Percentiles rank a stretch among this genome's conserved stretches.
These are phyloP conservation scores for Skeletonema tropicum DNA, from an alignment of 108 stramenopile genomes.

Conservation along the genomic window DNA sequence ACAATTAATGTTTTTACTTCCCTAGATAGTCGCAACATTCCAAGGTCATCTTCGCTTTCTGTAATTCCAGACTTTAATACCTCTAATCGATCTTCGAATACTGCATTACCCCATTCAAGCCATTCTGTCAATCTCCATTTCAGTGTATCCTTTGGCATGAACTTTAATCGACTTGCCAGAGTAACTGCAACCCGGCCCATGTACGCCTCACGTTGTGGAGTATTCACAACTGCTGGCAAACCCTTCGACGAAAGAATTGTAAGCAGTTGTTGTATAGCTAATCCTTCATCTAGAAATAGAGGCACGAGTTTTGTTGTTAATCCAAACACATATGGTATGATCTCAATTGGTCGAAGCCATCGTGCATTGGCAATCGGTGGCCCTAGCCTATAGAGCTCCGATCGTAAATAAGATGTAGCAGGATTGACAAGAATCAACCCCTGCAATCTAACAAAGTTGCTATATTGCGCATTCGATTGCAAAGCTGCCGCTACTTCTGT, in stretches of 20 bases:
- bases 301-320: slow-evolving; percentile 63
- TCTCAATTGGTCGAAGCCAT: slow-evolving; percentile 19
- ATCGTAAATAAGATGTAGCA: slow-evolving; percentile 83
- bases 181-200: slow-evolving; percentile 85
- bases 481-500: slow-evolving; percentile 65
- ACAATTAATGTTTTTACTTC: slow-evolving; percentile 69
- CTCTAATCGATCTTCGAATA: slow-evolving; percentile 44
- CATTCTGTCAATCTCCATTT: slow-evolving; percentile 77
- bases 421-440: slow-evolving; percentile 86
- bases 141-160: slow-evolving; percentile 80
- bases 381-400: slow-evolving; percentile 64
- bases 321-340: slow-evolving; percentile 57
- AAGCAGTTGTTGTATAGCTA: slow-evolving; percentile 63
- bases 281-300: slow-evolving; percentile 73
- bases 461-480: slow-evolving; percentile 14
- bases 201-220: slow-evolving; percentile 76
- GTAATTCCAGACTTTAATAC: slow-evolving; percentile 12
- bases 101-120: slow-evolving; percentile 63
- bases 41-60: slow-evolving; percentile 11
- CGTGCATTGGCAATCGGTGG: slow-evolving; percentile 66
- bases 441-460: slow-evolving; percentile 33
- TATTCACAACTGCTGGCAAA: slow-evolving; percentile 80
- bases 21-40: slow-evolving; percentile 16
- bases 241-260: slow-evolving; percentile 74
- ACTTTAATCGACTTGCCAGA: slow-evolving; percentile 62